Evolutionary conservation across 192 early-diverging fungal species (phyloP).

Genomic region (Gryganskiella cystojenkinii): DNA sequence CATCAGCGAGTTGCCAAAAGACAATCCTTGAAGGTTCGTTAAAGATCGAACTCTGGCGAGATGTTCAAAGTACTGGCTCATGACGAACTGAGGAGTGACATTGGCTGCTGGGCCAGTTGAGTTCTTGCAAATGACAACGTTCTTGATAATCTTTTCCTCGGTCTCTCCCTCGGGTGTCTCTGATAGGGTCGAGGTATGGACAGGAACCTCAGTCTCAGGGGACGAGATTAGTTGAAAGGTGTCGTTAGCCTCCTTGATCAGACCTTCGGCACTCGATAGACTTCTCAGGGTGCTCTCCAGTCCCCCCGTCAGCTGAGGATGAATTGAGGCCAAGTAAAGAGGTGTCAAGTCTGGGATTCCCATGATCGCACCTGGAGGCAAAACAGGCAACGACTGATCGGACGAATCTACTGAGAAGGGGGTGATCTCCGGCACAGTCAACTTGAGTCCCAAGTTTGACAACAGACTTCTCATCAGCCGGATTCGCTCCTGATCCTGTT

Average conservation of each 20-base stretch:
- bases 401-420: not conserved
- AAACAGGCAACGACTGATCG: not conserved
- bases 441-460: slow-evolving; percentile 71
- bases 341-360: slow-evolving; percentile 54
- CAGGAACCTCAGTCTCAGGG: slow-evolving; percentile 16
- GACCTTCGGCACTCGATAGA: slow-evolving; percentile 10
- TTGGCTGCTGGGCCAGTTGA: slow-evolving; percentile 46
- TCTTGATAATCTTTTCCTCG: slow-evolving; percentile 55
- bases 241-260: slow-evolving; percentile 55
- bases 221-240: slow-evolving; percentile 46
- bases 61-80: slow-evolving; percentile 60
- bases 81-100: slow-evolving; percentile 70
- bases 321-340: slow-evolving; percentile 49
- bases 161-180: slow-evolving; percentile 39
- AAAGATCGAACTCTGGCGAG: slow-evolving; percentile 58
- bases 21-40: slow-evolving; percentile 38
- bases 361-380: slow-evolving; percentile 26
- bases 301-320: slow-evolving; percentile 5
- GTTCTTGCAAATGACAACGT: slow-evolving; percentile 55
- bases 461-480: slow-evolving; percentile 69
- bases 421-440: slow-evolving; percentile 18
- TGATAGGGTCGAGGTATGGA: slow-evolving; percentile 35
- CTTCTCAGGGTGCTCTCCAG: slow-evolving; percentile 12
- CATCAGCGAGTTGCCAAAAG: slow-evolving; percentile 79
- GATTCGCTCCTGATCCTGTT: slow-evolving; percentile 61